phyloP scores from a whole-genome alignment of 305 asterid genomes.

The Fraxinus angustifolia region DNA sequence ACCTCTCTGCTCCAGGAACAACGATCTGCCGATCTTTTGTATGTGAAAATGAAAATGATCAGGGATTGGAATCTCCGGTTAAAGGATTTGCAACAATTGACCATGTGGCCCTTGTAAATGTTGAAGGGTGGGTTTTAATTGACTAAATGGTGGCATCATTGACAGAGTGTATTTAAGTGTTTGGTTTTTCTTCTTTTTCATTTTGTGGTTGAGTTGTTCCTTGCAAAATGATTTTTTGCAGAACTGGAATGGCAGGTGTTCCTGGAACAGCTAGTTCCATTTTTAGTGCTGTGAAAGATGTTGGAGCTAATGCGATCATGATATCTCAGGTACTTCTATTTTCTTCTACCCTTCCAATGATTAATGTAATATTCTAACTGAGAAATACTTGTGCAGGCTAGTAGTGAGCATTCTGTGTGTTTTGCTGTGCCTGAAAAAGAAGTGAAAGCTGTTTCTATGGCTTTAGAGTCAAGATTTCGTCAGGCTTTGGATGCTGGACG shows the following conservation, averaged over 20 bases:
- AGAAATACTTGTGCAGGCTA: constrained; percentile 56
- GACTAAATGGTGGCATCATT: constrained; percentile 4
- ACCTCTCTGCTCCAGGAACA: constrained; percentile 91
- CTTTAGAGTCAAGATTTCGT: constrained; percentile 77
- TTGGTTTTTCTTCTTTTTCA: constrained; percentile 4
- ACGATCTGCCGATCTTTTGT: constrained; percentile 59
- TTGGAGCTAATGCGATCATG: constrained; percentile 96
- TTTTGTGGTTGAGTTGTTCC: constrained; percentile 14
- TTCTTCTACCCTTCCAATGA: constrained; percentile 4
- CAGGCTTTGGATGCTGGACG: constrained; percentile 94
- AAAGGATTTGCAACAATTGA: constrained; percentile 99
- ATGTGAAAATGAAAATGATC: constrained; percentile 47
- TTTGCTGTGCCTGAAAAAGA: constrained; percentile 98
- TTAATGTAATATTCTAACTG: constrained; percentile 8
- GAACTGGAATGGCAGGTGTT: constrained; percentile 99
- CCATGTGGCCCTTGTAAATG: constrained; percentile 92
- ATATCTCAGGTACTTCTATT: constrained; percentile 72
- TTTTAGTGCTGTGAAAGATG: constrained; percentile 86
- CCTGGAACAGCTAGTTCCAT: constrained; percentile 95
- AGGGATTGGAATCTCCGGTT: constrained; percentile 53
- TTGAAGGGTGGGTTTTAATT: constrained; percentile 74
- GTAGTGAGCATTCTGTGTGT: constrained; percentile 98
- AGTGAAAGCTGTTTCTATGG: constrained; percentile 83
- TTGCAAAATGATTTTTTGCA: constrained; percentile 33
- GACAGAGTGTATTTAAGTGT: not conserved